A percentile compares a stretch with the other conserved stretches of the same genome.
Conservation (phyloP, 192 early-diverging fungal species). For the Entomortierella lignicola region DNA sequence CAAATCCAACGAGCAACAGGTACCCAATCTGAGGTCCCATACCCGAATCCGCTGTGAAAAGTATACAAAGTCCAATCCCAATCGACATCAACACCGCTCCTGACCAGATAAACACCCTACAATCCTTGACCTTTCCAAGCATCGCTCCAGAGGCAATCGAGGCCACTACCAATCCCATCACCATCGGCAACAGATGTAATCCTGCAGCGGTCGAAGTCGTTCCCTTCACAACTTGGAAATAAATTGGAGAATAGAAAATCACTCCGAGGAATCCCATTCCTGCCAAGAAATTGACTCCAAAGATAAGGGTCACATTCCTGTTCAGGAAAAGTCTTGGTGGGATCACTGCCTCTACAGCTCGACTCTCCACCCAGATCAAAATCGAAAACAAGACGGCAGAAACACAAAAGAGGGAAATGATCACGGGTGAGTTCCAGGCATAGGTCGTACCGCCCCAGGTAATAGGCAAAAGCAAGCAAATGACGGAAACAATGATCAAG, state of each 20-base stretch:
- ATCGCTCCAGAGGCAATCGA: slow-evolving; percentile 73
- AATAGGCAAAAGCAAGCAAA: slow-evolving; percentile 75
- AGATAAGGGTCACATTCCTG: slow-evolving; percentile 69
- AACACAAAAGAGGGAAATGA: slow-evolving; percentile 68
- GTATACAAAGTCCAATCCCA: slow-evolving; percentile 73
- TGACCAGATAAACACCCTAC: slow-evolving; percentile 70
- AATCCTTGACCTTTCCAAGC: slow-evolving; percentile 65
- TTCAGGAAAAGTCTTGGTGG: slow-evolving; percentile 70
- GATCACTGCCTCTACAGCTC: slow-evolving; percentile 81
- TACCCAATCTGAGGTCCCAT: slow-evolving; percentile 65
- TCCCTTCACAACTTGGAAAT: slow-evolving; percentile 84
- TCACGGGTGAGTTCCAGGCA: slow-evolving; percentile 71
- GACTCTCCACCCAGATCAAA: slow-evolving; percentile 69
- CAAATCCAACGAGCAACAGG: slow-evolving; percentile 77
- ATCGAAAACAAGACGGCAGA: slow-evolving; percentile 58
- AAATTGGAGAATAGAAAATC: slow-evolving; percentile 82
- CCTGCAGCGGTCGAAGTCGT: slow-evolving; percentile 80
- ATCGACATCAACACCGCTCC: slow-evolving; percentile 72
- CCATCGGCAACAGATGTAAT: slow-evolving; percentile 75
- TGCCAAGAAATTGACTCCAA: slow-evolving; percentile 70
- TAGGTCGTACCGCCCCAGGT: slow-evolving; percentile 77
- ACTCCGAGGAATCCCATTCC: slow-evolving; percentile 69
- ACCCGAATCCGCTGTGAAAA: slow-evolving; percentile 52
- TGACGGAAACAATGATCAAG: slow-evolving; percentile 58
- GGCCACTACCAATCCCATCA: slow-evolving; percentile 78